Base-by-base conservation (phyloP, 1,284 basidiomycete genomes). In the Stygiomarasmius scandens region DNA sequence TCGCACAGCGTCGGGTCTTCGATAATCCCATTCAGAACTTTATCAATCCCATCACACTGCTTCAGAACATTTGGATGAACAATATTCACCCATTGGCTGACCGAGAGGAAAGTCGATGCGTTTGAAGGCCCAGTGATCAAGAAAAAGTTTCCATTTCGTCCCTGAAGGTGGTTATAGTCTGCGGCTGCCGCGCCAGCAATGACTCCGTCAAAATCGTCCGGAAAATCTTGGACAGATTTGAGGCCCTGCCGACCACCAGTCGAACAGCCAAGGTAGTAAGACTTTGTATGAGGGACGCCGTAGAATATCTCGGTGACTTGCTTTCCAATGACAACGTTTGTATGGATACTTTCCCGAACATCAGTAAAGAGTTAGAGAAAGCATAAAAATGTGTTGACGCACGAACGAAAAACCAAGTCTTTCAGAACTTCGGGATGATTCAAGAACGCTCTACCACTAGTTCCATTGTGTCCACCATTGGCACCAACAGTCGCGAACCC, bases 1-100 rank as follows among this genome's bases (percentile, higher is more conserved):
- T 64, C 60, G 67, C 74, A 75, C 14, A 57, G 60, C 29, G 65
- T 64, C 1, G 73, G 72, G 41, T 72, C 67, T 46, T 64, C 69
- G 53, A 74, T 68, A 59, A 74, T 68, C 1, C 69, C 68, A 53
- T 74, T 72, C 2, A 41, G 49, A 32, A 72, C 67, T 25, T 71
- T 71, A 54, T 72, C 69, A 6, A 69, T 55, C 12, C 50, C 60
- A 55, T 73, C 71, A 57, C 71, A 73, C 25, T 66, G 64, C 2
- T 44, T 45, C 19, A 66, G 25, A n/a, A 66, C 58, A 20, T 64
- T 56, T 14, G 36, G 16, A 12, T 60, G 51, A 14, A 63, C 51
- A 4, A 53, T 20, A 16, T 29, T 16, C 6, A 29, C 8, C 63
- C 61, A 63, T 9, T 23, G 10, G 2, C 16, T 46, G 14, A 51